Percentiles rank a stretch among this genome's conserved stretches.
Conservation (phyloP, 2,329 filamentous ascomycete genomes). For the Apiospora malaysiana region DNA sequence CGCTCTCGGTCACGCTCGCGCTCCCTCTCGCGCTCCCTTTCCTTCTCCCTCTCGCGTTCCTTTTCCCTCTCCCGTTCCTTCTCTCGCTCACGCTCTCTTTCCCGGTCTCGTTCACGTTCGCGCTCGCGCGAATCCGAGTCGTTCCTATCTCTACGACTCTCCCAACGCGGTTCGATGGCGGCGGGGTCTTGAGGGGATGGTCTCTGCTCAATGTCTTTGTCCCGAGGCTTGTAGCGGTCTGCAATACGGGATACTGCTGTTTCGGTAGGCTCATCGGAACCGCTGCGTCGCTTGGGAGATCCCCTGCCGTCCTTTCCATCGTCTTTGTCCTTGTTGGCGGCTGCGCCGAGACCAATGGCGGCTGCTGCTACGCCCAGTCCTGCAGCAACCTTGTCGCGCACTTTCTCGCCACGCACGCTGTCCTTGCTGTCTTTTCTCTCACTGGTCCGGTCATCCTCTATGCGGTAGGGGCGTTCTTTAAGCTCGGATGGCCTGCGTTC, state of each 20-base stretch:
- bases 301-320: conserved; percentile 41
- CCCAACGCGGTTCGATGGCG: conserved; percentile 35
- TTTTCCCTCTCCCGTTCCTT: conserved; percentile 32
- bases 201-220: conserved; percentile 34
- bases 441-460: conserved; percentile 33
- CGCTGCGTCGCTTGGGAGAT: conserved; percentile 37
- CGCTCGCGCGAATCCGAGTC: conserved; percentile 29
- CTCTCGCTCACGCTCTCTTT: conserved; percentile 26
- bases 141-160: conserved; percentile 23
- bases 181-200: conserved; percentile 32
- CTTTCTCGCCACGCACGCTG: conserved; percentile 42
- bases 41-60: conserved; percentile 32
- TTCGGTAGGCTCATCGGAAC: conserved; percentile 36
- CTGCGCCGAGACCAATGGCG: conserved; percentile 50
- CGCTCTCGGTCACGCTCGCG: conserved; percentile 26
- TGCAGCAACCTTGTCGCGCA: conserved; percentile 54
- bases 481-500: conserved; percentile 32
- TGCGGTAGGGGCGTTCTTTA: conserved; percentile 29
- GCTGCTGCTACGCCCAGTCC: conserved; percentile 56
- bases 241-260: conserved; percentile 30
- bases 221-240: conserved; percentile 39
- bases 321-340: conserved; percentile 47
- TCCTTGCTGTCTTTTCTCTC: conserved; percentile 35
- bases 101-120: conserved; percentile 26
- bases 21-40: conserved; percentile 32